Evolutionary conservation across 1,284 basidiomycete genomes (phyloP).

Genomic region (Coniferiporia weirii): DNA sequence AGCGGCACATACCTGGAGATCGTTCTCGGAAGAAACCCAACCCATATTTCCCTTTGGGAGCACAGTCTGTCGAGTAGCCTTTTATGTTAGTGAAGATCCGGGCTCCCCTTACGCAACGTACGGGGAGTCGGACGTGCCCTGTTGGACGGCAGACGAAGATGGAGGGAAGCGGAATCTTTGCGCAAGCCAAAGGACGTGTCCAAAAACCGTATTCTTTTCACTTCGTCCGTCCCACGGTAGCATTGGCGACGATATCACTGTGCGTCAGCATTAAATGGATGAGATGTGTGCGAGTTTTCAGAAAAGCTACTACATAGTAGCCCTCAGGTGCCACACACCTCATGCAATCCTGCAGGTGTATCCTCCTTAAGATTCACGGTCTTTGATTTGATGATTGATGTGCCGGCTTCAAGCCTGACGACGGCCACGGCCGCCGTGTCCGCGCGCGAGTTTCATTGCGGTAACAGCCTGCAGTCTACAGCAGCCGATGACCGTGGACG

Average conservation of each 20-base stretch:
- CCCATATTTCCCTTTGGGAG: constrained; percentile 89
- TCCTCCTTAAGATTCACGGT: constrained; percentile 28
- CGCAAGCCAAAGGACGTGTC: constrained; percentile 78
- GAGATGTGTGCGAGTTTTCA: neutral
- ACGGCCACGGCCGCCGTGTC: constrained; percentile 39
- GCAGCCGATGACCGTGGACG: neutral
- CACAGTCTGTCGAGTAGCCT: constrained; percentile 91
- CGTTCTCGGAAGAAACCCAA: constrained; percentile 61
- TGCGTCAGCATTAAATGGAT: neutral
- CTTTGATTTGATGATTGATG: constrained; percentile 75
- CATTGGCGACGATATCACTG: constrained; percentile 67
- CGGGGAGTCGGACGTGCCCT: constrained; percentile 48
- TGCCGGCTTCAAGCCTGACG: constrained; percentile 83
- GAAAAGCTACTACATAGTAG: neutral
- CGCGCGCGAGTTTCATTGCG: neutral
- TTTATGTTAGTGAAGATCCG: constrained; percentile 30
- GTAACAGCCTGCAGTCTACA: neutral
- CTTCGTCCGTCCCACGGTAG: constrained; percentile 70
- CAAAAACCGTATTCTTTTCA: constrained; percentile 75
- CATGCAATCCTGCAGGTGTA: constrained; percentile 20
- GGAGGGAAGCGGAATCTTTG: constrained; percentile 71
- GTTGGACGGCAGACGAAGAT: constrained; percentile 81
- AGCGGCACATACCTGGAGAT: constrained; percentile 53
- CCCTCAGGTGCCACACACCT: constrained; percentile 22
- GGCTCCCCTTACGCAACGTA: constrained; percentile 9